A percentile compares a stretch with the other conserved stretches of the same genome.
Evolutionary conservation across 2,329 filamentous ascomycete species (phyloP).

Genomic region (Emericellopsis cladophorae): DNA sequence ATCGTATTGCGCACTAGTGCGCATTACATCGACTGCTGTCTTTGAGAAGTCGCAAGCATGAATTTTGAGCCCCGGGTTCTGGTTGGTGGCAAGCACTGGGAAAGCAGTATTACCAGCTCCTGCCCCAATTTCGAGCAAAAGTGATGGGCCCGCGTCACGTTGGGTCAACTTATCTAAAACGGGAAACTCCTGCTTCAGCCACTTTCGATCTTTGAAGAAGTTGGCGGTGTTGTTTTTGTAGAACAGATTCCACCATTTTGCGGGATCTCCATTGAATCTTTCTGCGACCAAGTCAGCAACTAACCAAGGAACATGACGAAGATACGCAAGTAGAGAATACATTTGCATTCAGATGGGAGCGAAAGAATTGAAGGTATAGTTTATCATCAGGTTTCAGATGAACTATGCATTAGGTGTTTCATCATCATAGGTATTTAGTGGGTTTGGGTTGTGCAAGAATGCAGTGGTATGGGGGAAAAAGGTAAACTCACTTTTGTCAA

Average conservation of each 20-base stretch:
- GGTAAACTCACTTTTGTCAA: conserved; percentile 64
- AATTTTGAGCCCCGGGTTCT: conserved; percentile 69
- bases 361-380: conserved; percentile 49
- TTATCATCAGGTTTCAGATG: conserved; percentile 58
- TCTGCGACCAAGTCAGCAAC: conserved; percentile 35
- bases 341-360: conserved; percentile 53
- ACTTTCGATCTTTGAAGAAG: conserved; percentile 98
- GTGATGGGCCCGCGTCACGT: conserved; percentile 53
- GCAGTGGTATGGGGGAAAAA: not conserved
- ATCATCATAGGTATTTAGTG: conserved; percentile 33
- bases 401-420: conserved; percentile 50
- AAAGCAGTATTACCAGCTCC: conserved; percentile 96
- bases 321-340: conserved; percentile 9
- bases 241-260: conserved; percentile 96
- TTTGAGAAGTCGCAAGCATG: conserved; percentile 96
- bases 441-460: not conserved
- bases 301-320: conserved; percentile 1
- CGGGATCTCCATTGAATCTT: conserved; percentile 80
- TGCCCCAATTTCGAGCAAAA: conserved; percentile 81
- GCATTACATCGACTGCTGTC: conserved; percentile 88
- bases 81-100: conserved; percentile 72
- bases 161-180: conserved; percentile 65
- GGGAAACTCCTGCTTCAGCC: conserved; percentile 93
- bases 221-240: conserved; percentile 96
- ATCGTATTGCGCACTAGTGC: conserved; percentile 64